These are phyloP conservation scores for Santalum album DNA, from an alignment of 164 flowering plant genomes.

Conservation along the genomic window DNA sequence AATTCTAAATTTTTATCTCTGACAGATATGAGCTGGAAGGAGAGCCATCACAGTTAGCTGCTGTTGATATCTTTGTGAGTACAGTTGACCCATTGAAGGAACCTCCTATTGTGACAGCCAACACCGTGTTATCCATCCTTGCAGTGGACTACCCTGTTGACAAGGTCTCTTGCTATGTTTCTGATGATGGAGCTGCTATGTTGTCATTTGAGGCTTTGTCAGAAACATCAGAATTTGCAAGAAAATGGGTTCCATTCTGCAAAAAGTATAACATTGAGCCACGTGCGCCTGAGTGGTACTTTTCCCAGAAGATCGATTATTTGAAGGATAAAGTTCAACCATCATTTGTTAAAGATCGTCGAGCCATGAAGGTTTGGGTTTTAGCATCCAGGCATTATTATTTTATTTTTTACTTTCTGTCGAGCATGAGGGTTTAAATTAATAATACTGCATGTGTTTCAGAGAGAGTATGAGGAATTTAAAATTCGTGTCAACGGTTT, in stretches of 20 bases:
- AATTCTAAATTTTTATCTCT: slow-evolving; percentile 4
- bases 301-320: slow-evolving; percentile 77
- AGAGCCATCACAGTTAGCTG: slow-evolving; percentile 86
- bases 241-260: slow-evolving; percentile 94
- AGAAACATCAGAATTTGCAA: slow-evolving; percentile 87
- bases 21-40: slow-evolving; percentile 87
- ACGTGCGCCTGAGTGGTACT: slow-evolving; percentile 93
- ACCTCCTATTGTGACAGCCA: slow-evolving; percentile 95
- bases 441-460: slow-evolving; percentile 5
- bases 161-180: slow-evolving; percentile 91
- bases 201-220: slow-evolving; percentile 81
- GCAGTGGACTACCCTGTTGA: slow-evolving; percentile 96
- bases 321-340: slow-evolving; percentile 85
- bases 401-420: not conserved
- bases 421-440: not conserved
- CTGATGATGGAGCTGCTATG: slow-evolving; percentile 99
- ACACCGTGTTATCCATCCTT: slow-evolving; percentile 87
- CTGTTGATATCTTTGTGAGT: slow-evolving; percentile 93
- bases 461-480: slow-evolving; percentile 94
- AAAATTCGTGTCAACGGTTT: slow-evolving; percentile 76
- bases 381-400: not conserved
- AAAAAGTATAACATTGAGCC: slow-evolving; percentile 85
- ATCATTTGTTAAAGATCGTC: slow-evolving; percentile 82
- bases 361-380: slow-evolving; percentile 79
- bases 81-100: slow-evolving; percentile 94